These are phyloP conservation scores for Cucurbita argyrosperma DNA, from an alignment of 306 rosid genomes.

Conservation along the genomic window DNA sequence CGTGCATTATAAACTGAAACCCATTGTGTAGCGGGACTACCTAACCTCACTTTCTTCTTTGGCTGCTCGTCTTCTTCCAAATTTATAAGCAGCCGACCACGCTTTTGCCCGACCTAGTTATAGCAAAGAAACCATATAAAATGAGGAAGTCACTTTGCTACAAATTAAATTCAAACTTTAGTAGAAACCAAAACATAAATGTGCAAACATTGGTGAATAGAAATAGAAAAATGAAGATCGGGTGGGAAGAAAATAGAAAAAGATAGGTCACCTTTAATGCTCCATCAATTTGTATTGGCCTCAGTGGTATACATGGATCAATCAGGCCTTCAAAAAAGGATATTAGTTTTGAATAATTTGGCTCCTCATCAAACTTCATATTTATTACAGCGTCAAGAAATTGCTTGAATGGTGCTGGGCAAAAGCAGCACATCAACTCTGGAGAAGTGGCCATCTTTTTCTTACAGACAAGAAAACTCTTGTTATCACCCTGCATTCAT, in stretches of 20 bases:
- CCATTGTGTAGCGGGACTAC: constrained; percentile 94
- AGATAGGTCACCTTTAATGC: constrained; percentile 56
- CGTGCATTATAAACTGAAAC: constrained; percentile 90
- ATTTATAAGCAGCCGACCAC: constrained; percentile 63
- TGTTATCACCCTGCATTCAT: constrained; percentile 77
- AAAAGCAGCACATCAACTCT: constrained; percentile 81
- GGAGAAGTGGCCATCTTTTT: constrained; percentile 87
- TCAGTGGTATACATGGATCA: constrained; percentile 51
- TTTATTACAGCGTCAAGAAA: constrained; percentile 79
- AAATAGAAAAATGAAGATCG: background rate
- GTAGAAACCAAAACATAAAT: background rate
- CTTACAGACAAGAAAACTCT: constrained; percentile 91
- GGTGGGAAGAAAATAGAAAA: background rate
- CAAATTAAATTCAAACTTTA: background rate
- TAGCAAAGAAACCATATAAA: background rate
- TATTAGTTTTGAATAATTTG: constrained; percentile 73
- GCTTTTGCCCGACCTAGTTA: constrained; percentile 76
- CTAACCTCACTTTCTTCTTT: constrained; percentile 81
- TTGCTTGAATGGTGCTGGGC: constrained; percentile 77
- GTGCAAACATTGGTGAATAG: background rate
- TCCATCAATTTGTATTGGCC: constrained; percentile 87
- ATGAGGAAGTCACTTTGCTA: constrained; percentile 5
- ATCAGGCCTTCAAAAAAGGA: constrained; percentile 71
- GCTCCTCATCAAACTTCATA: constrained; percentile 92
- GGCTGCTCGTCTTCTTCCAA: constrained; percentile 91